These are phyloP conservation scores for Saccharomyces hybrid DNA, from an alignment of 1,139 yeast species.

Conservation along the genomic window DNA sequence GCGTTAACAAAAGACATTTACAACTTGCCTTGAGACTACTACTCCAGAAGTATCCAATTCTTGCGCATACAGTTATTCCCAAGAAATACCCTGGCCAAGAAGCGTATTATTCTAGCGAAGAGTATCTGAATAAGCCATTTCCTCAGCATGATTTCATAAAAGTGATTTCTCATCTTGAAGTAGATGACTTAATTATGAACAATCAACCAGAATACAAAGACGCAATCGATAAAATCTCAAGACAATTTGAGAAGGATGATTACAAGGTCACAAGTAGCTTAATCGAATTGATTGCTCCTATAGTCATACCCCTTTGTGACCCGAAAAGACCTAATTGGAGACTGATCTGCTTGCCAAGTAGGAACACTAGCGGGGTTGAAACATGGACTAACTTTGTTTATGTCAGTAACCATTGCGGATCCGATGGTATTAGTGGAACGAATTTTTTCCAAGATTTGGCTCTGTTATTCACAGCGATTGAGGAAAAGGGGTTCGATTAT, in stretches of 20 bases:
- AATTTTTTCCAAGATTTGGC: constrained; percentile 21
- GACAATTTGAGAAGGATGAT: constrained; percentile 11
- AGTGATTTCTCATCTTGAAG: constrained; percentile 10
- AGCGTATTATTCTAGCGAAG: constrained; percentile 17
- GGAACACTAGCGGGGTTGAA: not conserved
- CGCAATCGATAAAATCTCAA: constrained; percentile 7
- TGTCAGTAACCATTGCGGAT: constrained; percentile 22
- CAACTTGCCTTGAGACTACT: constrained; percentile 14
- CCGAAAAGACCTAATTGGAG: constrained; percentile 24
- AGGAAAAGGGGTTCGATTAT: not conserved
- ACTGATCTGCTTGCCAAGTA: constrained; percentile 14
- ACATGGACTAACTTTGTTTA: constrained; percentile 11
- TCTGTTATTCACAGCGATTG: constrained; percentile 5
- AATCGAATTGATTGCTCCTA: constrained; percentile 12
- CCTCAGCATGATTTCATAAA: constrained; percentile 23
- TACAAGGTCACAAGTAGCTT: constrained; percentile 11
- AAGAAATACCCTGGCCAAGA: constrained; percentile 14
- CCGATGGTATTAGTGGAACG: constrained; percentile 22
- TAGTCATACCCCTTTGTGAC: constrained; percentile 16
- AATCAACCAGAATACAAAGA: constrained; percentile 13
- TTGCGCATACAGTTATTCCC: constrained; percentile 19
- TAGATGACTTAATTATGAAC: constrained; percentile 21
- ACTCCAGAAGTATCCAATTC: constrained; percentile 18
- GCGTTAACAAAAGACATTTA: constrained; percentile 9
- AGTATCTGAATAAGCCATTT: constrained; percentile 17